Evolutionary conservation across 75 land plant genomes (phyloP).

Genomic region (Pseudotsuga menziesii): DNA sequence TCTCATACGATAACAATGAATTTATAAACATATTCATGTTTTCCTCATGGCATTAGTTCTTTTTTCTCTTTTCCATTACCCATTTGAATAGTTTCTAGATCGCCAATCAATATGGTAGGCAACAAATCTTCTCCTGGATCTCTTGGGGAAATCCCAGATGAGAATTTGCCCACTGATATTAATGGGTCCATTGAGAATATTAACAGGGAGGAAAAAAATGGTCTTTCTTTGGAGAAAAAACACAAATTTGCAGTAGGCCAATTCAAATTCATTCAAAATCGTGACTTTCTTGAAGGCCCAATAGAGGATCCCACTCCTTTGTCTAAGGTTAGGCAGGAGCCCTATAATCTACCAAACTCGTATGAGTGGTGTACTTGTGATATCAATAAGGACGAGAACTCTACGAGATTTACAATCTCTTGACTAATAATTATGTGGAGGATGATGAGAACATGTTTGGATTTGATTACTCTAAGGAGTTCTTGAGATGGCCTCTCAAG

Average conservation of each 20-base stretch:
- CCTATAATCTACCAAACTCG: conserved; percentile 56
- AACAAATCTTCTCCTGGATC: background rate
- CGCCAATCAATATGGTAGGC: background rate
- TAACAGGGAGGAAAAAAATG: no score
- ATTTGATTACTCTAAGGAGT: no score
- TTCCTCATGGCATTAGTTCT: background rate
- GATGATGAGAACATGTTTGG: no score
- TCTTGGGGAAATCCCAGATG: background rate
- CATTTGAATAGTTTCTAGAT: background rate
- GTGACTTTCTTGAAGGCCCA: no score
- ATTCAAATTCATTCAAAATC: no score
- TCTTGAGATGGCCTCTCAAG: conserved; percentile 78
- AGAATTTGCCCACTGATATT: background rate
- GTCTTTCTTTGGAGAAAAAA: no score
- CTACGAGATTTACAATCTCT: no score
- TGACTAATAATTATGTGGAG: no score
- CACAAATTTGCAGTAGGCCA: conserved; percentile 75
- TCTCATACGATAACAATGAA: no score
- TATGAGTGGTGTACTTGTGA: conserved; percentile 48
- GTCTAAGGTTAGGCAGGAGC: conserved; percentile 49
- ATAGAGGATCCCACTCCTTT: conserved; percentile 5
- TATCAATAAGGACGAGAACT: no score
- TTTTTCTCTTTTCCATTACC: background rate
- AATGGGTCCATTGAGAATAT: conserved; percentile 1
- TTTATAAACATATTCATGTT: no score